Base-by-base conservation (phyloP, 352 stramenopile species). In the Thalassiosira hispida region DNA sequence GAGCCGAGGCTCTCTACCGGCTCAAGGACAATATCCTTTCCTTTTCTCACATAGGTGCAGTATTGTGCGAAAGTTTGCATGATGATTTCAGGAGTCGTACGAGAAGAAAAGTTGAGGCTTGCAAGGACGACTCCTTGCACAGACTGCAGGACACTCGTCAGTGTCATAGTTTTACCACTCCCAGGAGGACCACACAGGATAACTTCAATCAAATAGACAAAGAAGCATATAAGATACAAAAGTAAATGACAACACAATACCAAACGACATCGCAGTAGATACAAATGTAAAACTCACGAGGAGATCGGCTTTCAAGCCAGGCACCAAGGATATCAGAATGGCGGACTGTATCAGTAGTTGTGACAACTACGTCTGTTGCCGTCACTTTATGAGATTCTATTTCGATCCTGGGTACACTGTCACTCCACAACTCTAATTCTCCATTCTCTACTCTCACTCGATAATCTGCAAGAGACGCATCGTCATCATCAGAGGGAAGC, bases 131-230 rank as follows among this genome's bases (percentile, higher is more conserved):
- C 98, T 60, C 98, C 95, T 46, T 98, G 96, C n/a, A 99, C 93
- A 2, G 94, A 97, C 72, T 97, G 97, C 33, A 99, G 94, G 7
- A 97, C 97, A 29, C 95, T 98, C 1, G 96, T 99, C 42, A 99
- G 86, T 1, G 98, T 99, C 98, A 99, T 99, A 1, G 97, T 99
- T 80, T 99, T 99, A 82, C 98, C 98, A 79, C 92, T 98, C n/a
- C 97, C 97, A 33, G 77, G 80, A 18, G 73, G 59, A 51, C 62
- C 59, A 46, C 59, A 83, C 38, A 86, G 40, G 42, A 83, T 80
- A 18, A 83, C n/a, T n/a, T n/a, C n/a, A n/a, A n/a, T n/a, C n/a
- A n/a, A n/a, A n/a, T n/a, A 68, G 38, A 3, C 23, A 52, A 33
- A 14, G 35, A 55, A 9, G 4, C 11, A 56, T 18, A 31, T 55